Base-by-base conservation (phyloP, 768 basidiomycete genomes). In the Hydnum rufescens region DNA sequence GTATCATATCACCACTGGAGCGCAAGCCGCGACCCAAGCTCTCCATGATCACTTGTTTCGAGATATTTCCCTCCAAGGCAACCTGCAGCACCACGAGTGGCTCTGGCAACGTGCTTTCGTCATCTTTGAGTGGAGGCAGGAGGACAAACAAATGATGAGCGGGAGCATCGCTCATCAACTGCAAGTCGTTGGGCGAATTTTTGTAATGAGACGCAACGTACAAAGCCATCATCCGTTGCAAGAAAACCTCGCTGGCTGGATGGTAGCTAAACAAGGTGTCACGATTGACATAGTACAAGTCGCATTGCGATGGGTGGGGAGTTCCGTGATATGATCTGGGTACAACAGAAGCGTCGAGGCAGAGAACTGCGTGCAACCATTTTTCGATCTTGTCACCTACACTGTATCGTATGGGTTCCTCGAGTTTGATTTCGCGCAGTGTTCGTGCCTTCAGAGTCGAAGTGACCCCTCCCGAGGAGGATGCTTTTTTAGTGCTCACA, bases 151-250 rank as follows among this genome's bases (percentile, higher is more conserved):
- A 74, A 60, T 92, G 87, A 62, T 97, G 93, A 0, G 89, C 92
- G 0, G 95, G 95, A 0, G 95, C 95, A 60, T 99, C 95, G 6
- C 83, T 86, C 64, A 97, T 76, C 50, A 99, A 74, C 64, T 97
- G 93, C n/a, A 99, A 72, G 63, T 99, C 95, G 63, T 99, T 97
- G 19, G 95, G 95, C 61, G 92, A 87, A 65, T 97, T 99, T 67
- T 99, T 99, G 71, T 99, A 99, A 64, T 99, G 95, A 49, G 82
- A 84, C 1, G 95, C 87, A 50, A 97, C 93, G 65, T 96, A 99
- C 1, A 97, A 72, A 18, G 87, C 81, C 90, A 96, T 95, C 82
- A 97, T 90, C 32, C 92, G 77, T 66, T 99, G 95, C 28, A 99
- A 74, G 70, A 99, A 99, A 30, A 86, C 73, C 64, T 99, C 95